Percentiles rank a stretch among this genome's conserved stretches.
These are phyloP conservation scores for Corymbia maculata DNA, from an alignment of 345 rosid genomes.

Conservation along the genomic window DNA sequence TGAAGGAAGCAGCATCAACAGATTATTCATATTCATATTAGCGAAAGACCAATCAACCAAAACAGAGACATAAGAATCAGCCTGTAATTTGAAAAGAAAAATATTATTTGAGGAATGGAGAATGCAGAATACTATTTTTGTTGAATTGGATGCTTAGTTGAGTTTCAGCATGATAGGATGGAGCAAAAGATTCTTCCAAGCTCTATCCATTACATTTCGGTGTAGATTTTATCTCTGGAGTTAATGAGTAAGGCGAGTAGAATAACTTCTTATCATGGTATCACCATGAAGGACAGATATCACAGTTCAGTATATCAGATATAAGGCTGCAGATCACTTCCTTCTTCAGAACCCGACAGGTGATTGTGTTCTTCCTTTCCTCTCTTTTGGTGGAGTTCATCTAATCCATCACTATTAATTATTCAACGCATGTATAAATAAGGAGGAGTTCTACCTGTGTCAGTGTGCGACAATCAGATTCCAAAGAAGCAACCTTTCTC, in stretches of 20 bases:
- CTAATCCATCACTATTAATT: neutral
- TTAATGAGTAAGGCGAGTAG: neutral
- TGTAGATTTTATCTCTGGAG: neutral
- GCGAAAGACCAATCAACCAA: neutral
- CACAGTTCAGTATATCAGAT: neutral
- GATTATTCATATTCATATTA: neutral
- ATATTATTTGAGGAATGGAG: neutral
- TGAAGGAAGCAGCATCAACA: neutral
- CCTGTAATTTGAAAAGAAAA: too few species aligned
- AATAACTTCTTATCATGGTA: neutral
- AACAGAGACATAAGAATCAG: neutral
- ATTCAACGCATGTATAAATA: neutral
- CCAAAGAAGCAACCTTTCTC: conserved; percentile 39
- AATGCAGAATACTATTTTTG: neutral
- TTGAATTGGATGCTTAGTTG: neutral
- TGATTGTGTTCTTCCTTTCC: neutral
- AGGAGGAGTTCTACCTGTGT: conserved; percentile 30
- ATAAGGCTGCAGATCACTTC: neutral
- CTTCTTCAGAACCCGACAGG: neutral
- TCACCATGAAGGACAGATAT: neutral
- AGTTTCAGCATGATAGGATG: neutral
- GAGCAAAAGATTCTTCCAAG: neutral
- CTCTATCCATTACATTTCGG: neutral
- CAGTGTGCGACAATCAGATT: conserved; percentile 50
- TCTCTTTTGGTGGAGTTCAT: neutral